Conservation (phyloP, 2,329 filamentous ascomycete genomes). For the Xenoacremonium recifei region DNA sequence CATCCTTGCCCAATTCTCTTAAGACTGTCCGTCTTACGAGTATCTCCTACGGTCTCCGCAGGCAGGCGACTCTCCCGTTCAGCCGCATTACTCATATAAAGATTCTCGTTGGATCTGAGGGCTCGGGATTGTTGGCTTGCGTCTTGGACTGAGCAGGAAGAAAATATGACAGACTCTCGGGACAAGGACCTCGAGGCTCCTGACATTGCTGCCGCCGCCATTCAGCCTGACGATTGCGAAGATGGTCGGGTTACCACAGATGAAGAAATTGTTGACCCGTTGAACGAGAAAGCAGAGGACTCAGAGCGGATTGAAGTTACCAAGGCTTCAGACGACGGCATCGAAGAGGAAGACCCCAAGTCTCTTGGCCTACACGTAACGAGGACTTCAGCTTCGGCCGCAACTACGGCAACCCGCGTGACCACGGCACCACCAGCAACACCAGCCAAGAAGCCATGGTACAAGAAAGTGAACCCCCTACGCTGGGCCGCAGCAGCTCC, state of each 20-base stretch:
- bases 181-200: conserved; percentile 29
- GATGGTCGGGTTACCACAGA: conserved; percentile 15
- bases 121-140: too few species aligned
- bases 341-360: conserved; percentile 9
- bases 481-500: conserved; percentile 57
- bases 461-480: conserved; percentile 60
- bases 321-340: conserved; percentile 12
- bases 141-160: too few species aligned
- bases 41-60: too few species aligned
- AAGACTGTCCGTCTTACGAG: too few species aligned
- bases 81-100: too few species aligned
- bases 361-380: conserved; percentile 28
- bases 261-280: conserved; percentile 15
- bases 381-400: conserved; percentile 53
- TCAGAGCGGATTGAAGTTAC: conserved; percentile 1
- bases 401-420: conserved; percentile 46
- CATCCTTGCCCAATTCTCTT: too few species aligned
- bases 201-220: conserved; percentile 27
- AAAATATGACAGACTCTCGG: conserved; percentile 25
- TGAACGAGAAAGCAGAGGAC: conserved; percentile 12
- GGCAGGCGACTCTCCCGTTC: too few species aligned
- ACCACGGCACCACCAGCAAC: conserved; percentile 32
- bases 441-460: conserved; percentile 56
- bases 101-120: too few species aligned
- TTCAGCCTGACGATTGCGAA: conserved; percentile 23